phyloP scores from a whole-genome alignment of 371 early-diverging fungal genomes.

The Capillidium rhysosporum region DNA sequence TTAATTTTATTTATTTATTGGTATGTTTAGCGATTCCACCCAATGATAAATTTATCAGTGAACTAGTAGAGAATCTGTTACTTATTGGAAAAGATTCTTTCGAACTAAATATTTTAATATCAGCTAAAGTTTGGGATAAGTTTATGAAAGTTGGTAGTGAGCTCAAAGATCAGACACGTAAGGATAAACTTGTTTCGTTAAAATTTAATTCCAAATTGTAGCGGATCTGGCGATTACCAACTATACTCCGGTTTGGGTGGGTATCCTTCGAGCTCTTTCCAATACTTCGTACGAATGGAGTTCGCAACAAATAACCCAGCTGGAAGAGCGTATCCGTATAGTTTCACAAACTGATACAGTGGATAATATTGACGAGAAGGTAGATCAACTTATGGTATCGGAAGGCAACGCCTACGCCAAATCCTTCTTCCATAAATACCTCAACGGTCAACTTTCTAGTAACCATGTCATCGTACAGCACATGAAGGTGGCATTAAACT shows the following conservation, averaged over 20 bases:
- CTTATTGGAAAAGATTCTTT: not conserved
- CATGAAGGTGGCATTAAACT: not conserved
- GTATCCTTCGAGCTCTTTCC: not conserved
- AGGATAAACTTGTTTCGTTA: not conserved
- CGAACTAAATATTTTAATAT: not conserved
- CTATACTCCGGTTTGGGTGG: conserved; percentile 4
- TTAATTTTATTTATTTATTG: not conserved
- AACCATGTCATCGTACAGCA: not conserved
- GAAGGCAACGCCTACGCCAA: not conserved
- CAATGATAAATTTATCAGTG: not conserved
- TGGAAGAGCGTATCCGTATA: not conserved
- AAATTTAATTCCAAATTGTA: not conserved
- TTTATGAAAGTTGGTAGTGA: conserved; percentile 3
- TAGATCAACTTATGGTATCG: not conserved
- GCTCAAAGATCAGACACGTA: not conserved
- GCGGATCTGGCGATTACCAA: not conserved
- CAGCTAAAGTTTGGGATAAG: not conserved
- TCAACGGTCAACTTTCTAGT: not conserved
- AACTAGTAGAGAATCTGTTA: not conserved
- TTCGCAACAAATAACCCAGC: not conserved
- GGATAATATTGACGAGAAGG: not conserved
- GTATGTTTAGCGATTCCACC: conserved; percentile 1
- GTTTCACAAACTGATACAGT: conserved; percentile 1
- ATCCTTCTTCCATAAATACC: not conserved
- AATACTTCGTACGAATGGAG: not conserved